A percentile compares a stretch with the other conserved stretches of the same genome.
These are phyloP conservation scores for Penicillium angulare DNA, from an alignment of 495 filamentous ascomycete species.

Conservation along the genomic window DNA sequence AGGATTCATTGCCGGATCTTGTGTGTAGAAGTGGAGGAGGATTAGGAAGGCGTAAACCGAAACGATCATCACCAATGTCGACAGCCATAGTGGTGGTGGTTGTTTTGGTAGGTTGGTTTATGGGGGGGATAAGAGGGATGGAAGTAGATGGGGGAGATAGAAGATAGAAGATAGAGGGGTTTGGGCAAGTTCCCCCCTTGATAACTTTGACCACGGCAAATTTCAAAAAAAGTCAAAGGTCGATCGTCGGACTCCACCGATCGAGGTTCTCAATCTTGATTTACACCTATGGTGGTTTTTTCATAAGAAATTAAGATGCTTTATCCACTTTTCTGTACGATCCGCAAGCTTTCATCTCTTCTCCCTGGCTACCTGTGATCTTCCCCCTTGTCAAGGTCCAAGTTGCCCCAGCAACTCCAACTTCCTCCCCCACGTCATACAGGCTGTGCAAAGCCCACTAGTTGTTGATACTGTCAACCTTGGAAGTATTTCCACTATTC, in stretches of 20 bases:
- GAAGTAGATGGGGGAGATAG: constrained; percentile 1
- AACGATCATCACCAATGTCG: constrained; percentile 33
- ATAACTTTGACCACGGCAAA: no score
- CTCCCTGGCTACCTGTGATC: no score
- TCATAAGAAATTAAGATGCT: background rate
- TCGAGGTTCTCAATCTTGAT: background rate
- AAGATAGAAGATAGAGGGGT: constrained; percentile 15
- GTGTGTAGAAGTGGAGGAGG: constrained; percentile 72
- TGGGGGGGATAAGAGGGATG: background rate
- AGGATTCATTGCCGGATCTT: constrained; percentile 62
- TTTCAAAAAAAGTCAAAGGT: no score
- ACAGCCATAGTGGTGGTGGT: no score
- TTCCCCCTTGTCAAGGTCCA: no score
- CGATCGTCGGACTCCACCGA: constrained; percentile 6
- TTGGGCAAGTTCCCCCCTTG: constrained; percentile 7
- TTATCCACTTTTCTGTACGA: constrained; percentile 2
- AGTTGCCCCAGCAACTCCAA: constrained; percentile 41
- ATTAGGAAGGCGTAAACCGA: constrained; percentile 53
- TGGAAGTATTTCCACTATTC: background rate
- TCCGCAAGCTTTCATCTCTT: constrained; percentile 17
- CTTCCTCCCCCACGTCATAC: constrained; percentile 26
- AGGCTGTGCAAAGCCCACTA: constrained; percentile 12
- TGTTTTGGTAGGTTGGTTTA: no score
- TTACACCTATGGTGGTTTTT: background rate
- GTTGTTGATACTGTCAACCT: background rate